A percentile compares a stretch with the other conserved stretches of the same genome.
These are phyloP conservation scores for Aspergillus sergii DNA, from an alignment of 2,329 filamentous ascomycete genomes.

Conservation along the genomic window DNA sequence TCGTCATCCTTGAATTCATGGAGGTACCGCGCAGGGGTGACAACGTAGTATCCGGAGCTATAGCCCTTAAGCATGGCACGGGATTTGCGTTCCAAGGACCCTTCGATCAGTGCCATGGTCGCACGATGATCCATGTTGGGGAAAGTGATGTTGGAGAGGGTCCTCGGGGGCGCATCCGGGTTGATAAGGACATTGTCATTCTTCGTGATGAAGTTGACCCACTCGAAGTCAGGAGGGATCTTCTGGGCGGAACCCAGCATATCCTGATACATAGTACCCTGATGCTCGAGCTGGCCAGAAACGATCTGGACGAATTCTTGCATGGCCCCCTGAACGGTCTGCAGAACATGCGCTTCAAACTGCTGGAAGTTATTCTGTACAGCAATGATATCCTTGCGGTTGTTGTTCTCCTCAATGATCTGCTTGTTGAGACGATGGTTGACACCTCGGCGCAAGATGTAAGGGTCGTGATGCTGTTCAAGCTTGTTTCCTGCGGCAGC, in stretches of 20 bases:
- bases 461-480: slow-evolving; percentile 77
- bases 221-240: slow-evolving; percentile 85
- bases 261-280: slow-evolving; percentile 77
- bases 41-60: slow-evolving; percentile 82
- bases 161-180: slow-evolving; percentile 72
- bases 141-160: slow-evolving; percentile 74
- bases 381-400: slow-evolving; percentile 83
- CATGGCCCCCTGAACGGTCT: slow-evolving; percentile 79
- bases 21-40: slow-evolving; percentile 83
- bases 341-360: slow-evolving; percentile 84
- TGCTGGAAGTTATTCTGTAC: slow-evolving; percentile 88
- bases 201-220: slow-evolving; percentile 78
- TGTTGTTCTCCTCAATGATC: slow-evolving; percentile 93
- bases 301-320: slow-evolving; percentile 81
- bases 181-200: slow-evolving; percentile 75
- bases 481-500: slow-evolving; percentile 69
- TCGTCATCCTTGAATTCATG: slow-evolving; percentile 98
- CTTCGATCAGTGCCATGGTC: slow-evolving; percentile 83
- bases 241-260: slow-evolving; percentile 76
- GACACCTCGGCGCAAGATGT: slow-evolving; percentile 80
- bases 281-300: slow-evolving; percentile 78
- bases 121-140: slow-evolving; percentile 83
- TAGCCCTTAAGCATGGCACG: slow-evolving; percentile 81
- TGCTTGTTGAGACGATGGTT: slow-evolving; percentile 86
- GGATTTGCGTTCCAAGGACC: slow-evolving; percentile 85